Percentiles rank a stretch among this genome's conserved stretches.
Evolutionary conservation across 176 grass and related monocot genomes (phyloP).

Genomic region (Oryza glaberrima): DNA sequence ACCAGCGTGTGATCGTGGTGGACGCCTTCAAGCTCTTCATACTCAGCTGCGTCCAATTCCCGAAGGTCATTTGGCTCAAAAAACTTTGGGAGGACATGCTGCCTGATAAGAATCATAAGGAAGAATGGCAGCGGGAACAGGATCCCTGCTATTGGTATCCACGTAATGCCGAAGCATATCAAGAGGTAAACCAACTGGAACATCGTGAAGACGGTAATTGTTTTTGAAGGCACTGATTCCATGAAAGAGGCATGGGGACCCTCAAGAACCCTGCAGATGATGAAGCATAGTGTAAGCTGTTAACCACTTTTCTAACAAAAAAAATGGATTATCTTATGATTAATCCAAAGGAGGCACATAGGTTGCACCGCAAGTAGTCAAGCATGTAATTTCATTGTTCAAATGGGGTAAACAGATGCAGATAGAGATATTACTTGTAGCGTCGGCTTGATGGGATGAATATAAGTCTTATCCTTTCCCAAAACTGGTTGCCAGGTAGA

Average conservation of each 20-base stretch:
- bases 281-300: not conserved
- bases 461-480: conserved; percentile 80
- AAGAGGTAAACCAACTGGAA: conserved; percentile 85
- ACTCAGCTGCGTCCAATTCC: conserved; percentile 90
- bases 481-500: conserved; percentile 97
- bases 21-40: conserved; percentile 76
- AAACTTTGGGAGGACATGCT: conserved; percentile 79
- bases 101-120: conserved; percentile 79
- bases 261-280: conserved; percentile 74
- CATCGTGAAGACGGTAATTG: conserved; percentile 64
- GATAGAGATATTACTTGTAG: conserved; percentile 65
- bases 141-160: conserved; percentile 90
- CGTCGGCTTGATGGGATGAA: conserved; percentile 67
- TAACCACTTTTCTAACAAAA: not conserved
- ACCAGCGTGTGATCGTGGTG: conserved; percentile 46
- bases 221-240: conserved; percentile 62
- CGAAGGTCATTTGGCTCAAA: conserved; percentile 61
- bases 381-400: conserved; percentile 7
- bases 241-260: conserved; percentile 87
- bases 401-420: conserved; percentile 8
- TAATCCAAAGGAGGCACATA: not conserved
- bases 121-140: conserved; percentile 93
- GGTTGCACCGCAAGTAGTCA: not conserved
- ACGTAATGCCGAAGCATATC: conserved; percentile 87
- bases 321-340: not conserved